These are phyloP conservation scores for Castanea sativa DNA, from an alignment of 306 rosid species.

Conservation along the genomic window DNA sequence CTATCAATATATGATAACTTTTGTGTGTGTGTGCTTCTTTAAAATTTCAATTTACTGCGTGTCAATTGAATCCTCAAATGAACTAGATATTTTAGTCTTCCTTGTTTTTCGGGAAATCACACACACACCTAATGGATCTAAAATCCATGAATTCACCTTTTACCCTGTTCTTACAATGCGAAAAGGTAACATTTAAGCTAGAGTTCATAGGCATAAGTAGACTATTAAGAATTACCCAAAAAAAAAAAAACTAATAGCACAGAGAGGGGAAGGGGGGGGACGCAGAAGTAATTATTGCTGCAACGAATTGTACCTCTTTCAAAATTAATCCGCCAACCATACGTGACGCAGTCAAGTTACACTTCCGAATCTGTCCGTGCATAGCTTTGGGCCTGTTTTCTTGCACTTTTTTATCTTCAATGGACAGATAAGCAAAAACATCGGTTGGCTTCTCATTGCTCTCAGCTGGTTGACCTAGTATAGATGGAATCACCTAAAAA, in stretches of 20 bases:
- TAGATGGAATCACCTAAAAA: constrained; percentile 74
- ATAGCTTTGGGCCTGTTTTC: constrained; percentile 22
- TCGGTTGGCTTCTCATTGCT: constrained; percentile 28
- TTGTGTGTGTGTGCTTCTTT: not conserved
- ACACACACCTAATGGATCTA: too few species aligned
- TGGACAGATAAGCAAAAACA: constrained; percentile 61
- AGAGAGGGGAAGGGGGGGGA: too few species aligned
- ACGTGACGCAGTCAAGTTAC: constrained; percentile 63
- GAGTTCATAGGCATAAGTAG: too few species aligned
- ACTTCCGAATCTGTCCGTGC: constrained; percentile 71
- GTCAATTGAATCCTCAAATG: not conserved
- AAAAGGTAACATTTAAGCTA: too few species aligned
- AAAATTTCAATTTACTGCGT: not conserved
- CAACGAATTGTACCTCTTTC: constrained; percentile 51
- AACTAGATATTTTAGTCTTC: not conserved
- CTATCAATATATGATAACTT: not conserved
- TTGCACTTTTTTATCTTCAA: constrained; percentile 33
- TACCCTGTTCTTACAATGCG: too few species aligned
- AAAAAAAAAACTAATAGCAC: not conserved
- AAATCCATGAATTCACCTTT: too few species aligned
- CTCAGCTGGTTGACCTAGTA: constrained; percentile 29
- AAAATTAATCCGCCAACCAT: constrained; percentile 35
- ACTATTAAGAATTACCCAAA: not conserved
- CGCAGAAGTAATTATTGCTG: not conserved
- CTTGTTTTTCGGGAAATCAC: too few species aligned